phyloP scores from a whole-genome alignment of 768 basidiomycete genomes.

The Pleurotus sapidus region DNA sequence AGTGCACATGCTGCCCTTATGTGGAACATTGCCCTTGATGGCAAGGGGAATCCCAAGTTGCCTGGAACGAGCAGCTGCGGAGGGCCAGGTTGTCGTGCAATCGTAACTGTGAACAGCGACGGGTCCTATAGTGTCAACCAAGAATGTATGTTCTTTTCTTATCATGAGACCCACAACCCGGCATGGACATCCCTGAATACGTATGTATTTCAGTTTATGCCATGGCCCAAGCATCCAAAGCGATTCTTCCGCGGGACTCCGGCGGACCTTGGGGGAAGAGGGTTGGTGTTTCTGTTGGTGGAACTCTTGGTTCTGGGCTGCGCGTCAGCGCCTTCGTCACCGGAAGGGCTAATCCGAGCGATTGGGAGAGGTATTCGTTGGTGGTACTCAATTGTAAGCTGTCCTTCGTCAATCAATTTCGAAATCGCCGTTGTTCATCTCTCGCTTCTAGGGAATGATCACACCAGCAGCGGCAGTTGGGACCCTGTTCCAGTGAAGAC shows the following conservation, averaged over 20 bases:
- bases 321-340: slow-evolving; percentile 69
- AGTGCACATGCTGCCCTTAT: slow-evolving; percentile 51
- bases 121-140: slow-evolving; percentile 67
- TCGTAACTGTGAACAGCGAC: slow-evolving; percentile 64
- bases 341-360: slow-evolving; percentile 43
- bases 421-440: background rate
- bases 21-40: slow-evolving; percentile 75
- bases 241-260: slow-evolving; percentile 63
- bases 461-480: slow-evolving; percentile 45
- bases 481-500: slow-evolving; percentile 50
- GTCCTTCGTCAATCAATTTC: background rate
- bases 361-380: slow-evolving; percentile 65
- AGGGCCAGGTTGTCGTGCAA: slow-evolving; percentile 58
- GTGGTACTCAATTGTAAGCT: slow-evolving; percentile 70
- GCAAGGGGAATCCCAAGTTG: slow-evolving; percentile 58
- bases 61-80: slow-evolving; percentile 65
- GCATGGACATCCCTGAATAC: background rate
- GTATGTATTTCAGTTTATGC: slow-evolving; percentile 46
- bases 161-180: background rate
- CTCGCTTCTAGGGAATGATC: slow-evolving; percentile 42
- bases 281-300: slow-evolving; percentile 61
- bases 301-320: slow-evolving; percentile 53
- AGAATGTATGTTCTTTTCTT: slow-evolving; percentile 49
- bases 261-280: slow-evolving; percentile 70
- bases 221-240: slow-evolving; percentile 76